Evolutionary conservation across 306 rosid species (phyloP), one percentile per base, ranked within the genome.

Genomic region (Astragalus membranaceus): DNA sequence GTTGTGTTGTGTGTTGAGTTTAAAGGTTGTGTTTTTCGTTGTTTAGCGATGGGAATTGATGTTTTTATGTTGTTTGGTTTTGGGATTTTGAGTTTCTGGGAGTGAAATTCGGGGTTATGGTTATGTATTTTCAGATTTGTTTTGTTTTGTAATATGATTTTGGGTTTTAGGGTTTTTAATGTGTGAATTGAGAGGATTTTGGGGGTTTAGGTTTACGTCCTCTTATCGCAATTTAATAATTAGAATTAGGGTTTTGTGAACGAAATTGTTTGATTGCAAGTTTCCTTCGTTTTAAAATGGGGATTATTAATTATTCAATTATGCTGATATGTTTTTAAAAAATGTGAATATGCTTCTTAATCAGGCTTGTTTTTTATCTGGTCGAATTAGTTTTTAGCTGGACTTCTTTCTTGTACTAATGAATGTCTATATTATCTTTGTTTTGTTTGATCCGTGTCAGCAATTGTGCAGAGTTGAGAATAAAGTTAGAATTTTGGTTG

Each of bases 231-330:
- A 20, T 20, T 42, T 30, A 5, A 36, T 32, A 41, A 20, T 17
- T 23, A 20, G 75, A 80, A 36, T 82, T 84, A 79, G 86, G 96
- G 82, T 65, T 86, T 74, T 37, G n/a, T 16, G 55, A 50, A 16
- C 48, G 23, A 48, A 4, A 11, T 35, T 54, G 49, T 67, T 47
- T 3, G 52, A 20, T 73, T 63, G 10, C 53, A 4, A 17, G 16
- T 53, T 71, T 36, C 11, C 7, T 50, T 49, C 6, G 23, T 3
- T 29, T 36, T 6, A 30, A 64, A 62, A 42, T 74, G 35, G 52
- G 36, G 15, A 36, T 60, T 37, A 37, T 41, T 67, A 56, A 12
- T 6, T 58, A 30, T 53, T 78, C 67, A 69, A 55, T 75, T 58
- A 23, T 15, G 5, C 60, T 70, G 55, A 59, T 59, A 8, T 53